These are phyloP conservation scores for Syzygium oleosum DNA, from an alignment of 345 rosid species.

Conservation along the genomic window DNA sequence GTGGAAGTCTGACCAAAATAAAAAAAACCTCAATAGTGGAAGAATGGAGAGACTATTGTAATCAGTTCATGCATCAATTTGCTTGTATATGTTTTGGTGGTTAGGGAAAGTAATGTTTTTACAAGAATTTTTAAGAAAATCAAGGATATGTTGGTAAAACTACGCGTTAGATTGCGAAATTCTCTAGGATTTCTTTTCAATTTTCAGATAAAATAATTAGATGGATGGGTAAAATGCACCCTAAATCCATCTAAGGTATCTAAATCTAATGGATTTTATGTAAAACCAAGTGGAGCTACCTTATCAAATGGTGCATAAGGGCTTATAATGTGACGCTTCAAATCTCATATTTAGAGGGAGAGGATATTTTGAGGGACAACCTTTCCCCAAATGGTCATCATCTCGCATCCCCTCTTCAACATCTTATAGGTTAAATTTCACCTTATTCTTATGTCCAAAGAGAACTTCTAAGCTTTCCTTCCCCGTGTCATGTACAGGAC, in stretches of 20 bases:
- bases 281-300: neutral
- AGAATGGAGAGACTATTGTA: neutral
- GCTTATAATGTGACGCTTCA: neutral
- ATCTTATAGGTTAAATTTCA: neutral
- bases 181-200: neutral
- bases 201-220: neutral
- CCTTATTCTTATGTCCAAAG: neutral
- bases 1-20: too few species aligned
- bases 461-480: neutral
- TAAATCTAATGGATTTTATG: neutral
- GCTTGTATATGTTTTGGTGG: neutral
- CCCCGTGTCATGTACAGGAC: neutral
- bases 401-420: neutral
- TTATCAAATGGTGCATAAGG: neutral
- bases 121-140: neutral
- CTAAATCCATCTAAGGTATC: neutral
- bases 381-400: neutral
- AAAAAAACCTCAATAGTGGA: neutral
- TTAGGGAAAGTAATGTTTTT: neutral
- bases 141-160: neutral
- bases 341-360: neutral
- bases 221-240: neutral
- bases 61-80: neutral
- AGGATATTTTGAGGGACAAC: neutral
- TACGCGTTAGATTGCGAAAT: neutral